Percentiles rank a stretch among this genome's conserved stretches.
Conservation (phyloP, 78 protist genomes). For the Diacronema lutheri region DNA sequence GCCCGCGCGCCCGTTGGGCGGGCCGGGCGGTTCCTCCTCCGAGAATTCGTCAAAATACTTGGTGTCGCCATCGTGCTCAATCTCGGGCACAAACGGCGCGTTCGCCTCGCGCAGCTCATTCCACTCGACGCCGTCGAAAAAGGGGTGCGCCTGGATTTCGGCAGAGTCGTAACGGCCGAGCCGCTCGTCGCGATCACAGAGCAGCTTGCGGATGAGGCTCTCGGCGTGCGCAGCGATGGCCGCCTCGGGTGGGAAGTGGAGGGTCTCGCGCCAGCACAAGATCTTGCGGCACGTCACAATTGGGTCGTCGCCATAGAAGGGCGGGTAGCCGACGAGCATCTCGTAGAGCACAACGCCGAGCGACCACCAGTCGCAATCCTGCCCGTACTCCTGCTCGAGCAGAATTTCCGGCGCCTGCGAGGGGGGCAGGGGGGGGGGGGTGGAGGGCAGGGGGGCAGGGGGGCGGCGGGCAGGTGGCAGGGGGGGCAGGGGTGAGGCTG, state of each 20-base stretch:
- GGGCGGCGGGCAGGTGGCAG: no score
- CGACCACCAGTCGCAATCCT: constrained; percentile 78
- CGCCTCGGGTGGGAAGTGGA: constrained; percentile 45
- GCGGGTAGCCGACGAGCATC: constrained; percentile 75
- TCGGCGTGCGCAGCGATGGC: neutral
- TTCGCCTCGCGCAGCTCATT: constrained; percentile 32
- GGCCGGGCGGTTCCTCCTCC: neutral
- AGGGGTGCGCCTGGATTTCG: constrained; percentile 78
- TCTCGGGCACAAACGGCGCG: constrained; percentile 51
- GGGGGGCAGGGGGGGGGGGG: no score
- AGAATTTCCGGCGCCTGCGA: neutral
- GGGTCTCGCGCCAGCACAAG: constrained; percentile 40
- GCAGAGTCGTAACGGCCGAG: constrained; percentile 56
- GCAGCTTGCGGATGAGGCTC: neutral
- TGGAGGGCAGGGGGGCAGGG: no score
- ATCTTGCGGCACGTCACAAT: constrained; percentile 62
- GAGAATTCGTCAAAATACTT: neutral
- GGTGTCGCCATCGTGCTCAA: neutral
- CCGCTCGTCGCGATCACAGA: constrained; percentile 19
- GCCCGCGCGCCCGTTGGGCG: neutral
- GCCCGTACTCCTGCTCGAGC: constrained; percentile 41
- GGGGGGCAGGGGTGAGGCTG: no score
- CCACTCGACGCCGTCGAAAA: constrained; percentile 85
- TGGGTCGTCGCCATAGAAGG: constrained; percentile 65
- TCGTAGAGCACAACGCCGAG: constrained; percentile 79